phyloP scores from a whole-genome alignment of 805 yeast genomes.

The Zygotorulaspora chibaensis region DNA sequence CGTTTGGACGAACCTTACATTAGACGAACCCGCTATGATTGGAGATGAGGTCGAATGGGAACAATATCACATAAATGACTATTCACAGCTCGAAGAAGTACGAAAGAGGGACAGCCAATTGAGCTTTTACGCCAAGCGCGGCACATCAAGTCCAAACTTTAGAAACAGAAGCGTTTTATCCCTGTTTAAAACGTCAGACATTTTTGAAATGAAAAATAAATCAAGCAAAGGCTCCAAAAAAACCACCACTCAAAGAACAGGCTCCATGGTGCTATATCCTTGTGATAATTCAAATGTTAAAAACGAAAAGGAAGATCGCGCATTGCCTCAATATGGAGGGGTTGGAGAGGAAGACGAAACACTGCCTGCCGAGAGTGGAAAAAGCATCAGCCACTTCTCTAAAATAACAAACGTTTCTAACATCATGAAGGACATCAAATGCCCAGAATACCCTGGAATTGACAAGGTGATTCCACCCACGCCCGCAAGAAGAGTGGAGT shows the following conservation, averaged over 20 bases:
- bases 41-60: conserved; percentile 24
- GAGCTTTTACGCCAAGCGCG: conserved; percentile 30
- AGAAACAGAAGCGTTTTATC: conserved; percentile 33
- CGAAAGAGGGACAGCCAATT: conserved; percentile 25
- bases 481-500: conserved; percentile 60
- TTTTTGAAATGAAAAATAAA: conserved; percentile 18
- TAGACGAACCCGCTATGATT: conserved; percentile 17
- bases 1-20: conserved; percentile 28
- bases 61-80: conserved; percentile 21
- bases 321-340: not conserved
- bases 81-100: conserved; percentile 15
- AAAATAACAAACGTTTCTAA: conserved; percentile 23
- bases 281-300: conserved; percentile 23
- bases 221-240: conserved; percentile 4
- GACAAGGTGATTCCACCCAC: conserved; percentile 56
- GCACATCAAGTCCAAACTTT: conserved; percentile 29
- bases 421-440: conserved; percentile 35
- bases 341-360: not conserved
- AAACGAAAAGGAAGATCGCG: not conserved
- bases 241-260: conserved; percentile 20
- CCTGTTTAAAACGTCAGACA: conserved; percentile 23
- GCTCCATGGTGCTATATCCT: conserved; percentile 32
- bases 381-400: conserved; percentile 16
- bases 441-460: conserved; percentile 44
- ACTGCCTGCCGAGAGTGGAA: not conserved